These are phyloP conservation scores for Aspergillus quadrilineatus DNA, from an alignment of 2,329 filamentous ascomycete species.

Conservation along the genomic window DNA sequence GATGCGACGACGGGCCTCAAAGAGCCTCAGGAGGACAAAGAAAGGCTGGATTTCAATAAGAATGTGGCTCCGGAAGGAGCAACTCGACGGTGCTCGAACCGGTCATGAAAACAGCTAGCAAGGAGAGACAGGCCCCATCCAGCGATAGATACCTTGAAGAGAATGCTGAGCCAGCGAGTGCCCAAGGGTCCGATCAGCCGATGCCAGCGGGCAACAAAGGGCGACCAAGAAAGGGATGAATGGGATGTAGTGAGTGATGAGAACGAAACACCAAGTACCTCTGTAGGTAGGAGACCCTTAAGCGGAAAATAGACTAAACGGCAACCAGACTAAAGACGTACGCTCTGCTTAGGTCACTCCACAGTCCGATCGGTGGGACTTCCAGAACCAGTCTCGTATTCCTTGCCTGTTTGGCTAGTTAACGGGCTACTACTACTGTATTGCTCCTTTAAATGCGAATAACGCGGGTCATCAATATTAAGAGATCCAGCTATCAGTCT, in stretches of 20 bases:
- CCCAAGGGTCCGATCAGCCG: background rate
- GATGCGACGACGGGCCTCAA: background rate
- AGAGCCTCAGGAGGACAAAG: background rate
- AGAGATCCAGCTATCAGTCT: too few relatives aligned
- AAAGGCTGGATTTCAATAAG: slow-evolving; percentile 20
- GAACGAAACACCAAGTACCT: background rate
- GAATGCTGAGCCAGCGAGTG: background rate
- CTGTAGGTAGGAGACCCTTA: background rate
- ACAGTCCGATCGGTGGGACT: background rate
- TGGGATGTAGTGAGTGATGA: background rate
- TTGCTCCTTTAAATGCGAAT: background rate
- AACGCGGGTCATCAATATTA: too few relatives aligned
- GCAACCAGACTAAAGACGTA: background rate
- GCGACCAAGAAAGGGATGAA: background rate
- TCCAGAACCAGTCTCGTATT: background rate
- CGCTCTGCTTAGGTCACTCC: background rate
- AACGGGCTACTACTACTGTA: background rate
- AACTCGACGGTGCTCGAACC: slow-evolving; percentile 10
- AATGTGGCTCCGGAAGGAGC: slow-evolving; percentile 25
- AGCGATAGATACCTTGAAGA: background rate
- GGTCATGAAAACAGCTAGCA: slow-evolving; percentile 13
- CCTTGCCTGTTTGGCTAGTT: background rate
- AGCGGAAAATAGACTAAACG: background rate
- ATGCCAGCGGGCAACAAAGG: background rate
- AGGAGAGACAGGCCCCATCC: slow-evolving; percentile 9